phyloP scores from a whole-genome alignment of 495 filamentous ascomycete genomes.

The Sordaria brevicollis region DNA sequence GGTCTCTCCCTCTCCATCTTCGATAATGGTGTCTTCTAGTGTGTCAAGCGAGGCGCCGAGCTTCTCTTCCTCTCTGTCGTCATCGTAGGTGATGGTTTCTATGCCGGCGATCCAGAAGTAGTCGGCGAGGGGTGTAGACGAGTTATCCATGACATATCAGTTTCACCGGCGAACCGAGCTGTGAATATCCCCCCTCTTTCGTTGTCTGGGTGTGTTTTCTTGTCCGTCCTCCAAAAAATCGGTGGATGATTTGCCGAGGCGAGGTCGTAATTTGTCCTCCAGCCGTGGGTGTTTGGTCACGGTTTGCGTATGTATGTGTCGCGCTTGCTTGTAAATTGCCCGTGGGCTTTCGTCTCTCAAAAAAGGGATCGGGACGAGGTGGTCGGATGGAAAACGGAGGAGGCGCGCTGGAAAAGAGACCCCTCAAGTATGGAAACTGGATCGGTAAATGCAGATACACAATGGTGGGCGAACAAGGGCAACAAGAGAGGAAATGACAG shows the following conservation, averaged over 20 bases:
- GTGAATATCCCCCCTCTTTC: constrained; percentile 4
- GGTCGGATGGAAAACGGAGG: neutral
- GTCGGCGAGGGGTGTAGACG: constrained; percentile 80
- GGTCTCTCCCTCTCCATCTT: constrained; percentile 53
- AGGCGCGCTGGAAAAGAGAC: neutral
- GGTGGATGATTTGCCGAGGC: neutral
- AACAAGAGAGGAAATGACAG: neutral
- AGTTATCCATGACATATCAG: constrained; percentile 45
- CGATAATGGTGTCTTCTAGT: constrained; percentile 70
- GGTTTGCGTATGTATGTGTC: neutral
- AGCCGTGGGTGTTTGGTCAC: neutral
- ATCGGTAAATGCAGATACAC: neutral
- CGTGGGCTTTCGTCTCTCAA: neutral
- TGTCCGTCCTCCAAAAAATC: neutral
- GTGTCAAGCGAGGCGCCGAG: constrained; percentile 12
- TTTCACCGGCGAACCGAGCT: constrained; percentile 1
- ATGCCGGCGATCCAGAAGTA: constrained; percentile 98
- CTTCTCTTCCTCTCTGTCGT: constrained; percentile 14
- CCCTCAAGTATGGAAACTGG: neutral
- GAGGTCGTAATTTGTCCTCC: neutral
- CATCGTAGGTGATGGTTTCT: constrained; percentile 57
- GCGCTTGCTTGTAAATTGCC: neutral
- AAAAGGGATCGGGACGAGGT: neutral
- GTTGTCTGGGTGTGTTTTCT: neutral
- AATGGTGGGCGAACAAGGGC: neutral